Conservation (phyloP, 2,329 filamentous ascomycete species). For the Fusarium sambucinum region DNA sequence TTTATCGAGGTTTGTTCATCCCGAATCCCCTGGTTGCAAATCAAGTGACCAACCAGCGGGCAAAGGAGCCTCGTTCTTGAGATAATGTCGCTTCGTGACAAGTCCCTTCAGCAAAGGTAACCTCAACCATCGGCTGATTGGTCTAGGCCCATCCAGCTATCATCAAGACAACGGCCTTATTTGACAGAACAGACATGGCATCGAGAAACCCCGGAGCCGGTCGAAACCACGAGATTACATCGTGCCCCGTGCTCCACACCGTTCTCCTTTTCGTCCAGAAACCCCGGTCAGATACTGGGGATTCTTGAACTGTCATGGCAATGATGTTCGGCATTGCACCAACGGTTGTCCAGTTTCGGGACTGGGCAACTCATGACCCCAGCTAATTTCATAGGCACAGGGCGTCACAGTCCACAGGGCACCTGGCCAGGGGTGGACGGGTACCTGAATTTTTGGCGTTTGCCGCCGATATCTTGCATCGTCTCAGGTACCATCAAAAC, state of each 20-base stretch:
- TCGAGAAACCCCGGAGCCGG: slow-evolving; percentile 32
- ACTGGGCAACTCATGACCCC: slow-evolving; percentile 35
- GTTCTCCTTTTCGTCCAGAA: slow-evolving; percentile 45
- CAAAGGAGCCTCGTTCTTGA: slow-evolving; percentile 21
- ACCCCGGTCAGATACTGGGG: slow-evolving; percentile 26
- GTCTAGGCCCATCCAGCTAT: slow-evolving; percentile 6
- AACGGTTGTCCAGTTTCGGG: slow-evolving; percentile 46
- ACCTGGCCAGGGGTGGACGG: slow-evolving; percentile 20
- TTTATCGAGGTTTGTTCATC: slow-evolving; percentile 15
- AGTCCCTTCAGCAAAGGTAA: slow-evolving; percentile 16
- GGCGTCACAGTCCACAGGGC: not conserved
- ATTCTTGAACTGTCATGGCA: slow-evolving; percentile 18
- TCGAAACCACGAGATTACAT: slow-evolving; percentile 46
- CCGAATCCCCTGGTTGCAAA: slow-evolving; percentile 14
- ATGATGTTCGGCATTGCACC: slow-evolving; percentile 44
- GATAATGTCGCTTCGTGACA: slow-evolving; percentile 45
- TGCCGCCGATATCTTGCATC: slow-evolving; percentile 25
- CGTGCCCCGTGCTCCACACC: slow-evolving; percentile 43
- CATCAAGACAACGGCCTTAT: slow-evolving; percentile 10
- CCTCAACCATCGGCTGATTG: slow-evolving; percentile 29
- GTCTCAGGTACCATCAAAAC: slow-evolving; percentile 38
- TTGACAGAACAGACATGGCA: slow-evolving; percentile 22
- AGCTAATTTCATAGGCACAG: slow-evolving; percentile 38
- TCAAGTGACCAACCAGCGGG: slow-evolving; percentile 37
- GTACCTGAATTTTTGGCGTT: slow-evolving; percentile 39